Base-by-base conservation (phyloP, 148 eudicot genomes). In the Amaranthus palmeri region DNA sequence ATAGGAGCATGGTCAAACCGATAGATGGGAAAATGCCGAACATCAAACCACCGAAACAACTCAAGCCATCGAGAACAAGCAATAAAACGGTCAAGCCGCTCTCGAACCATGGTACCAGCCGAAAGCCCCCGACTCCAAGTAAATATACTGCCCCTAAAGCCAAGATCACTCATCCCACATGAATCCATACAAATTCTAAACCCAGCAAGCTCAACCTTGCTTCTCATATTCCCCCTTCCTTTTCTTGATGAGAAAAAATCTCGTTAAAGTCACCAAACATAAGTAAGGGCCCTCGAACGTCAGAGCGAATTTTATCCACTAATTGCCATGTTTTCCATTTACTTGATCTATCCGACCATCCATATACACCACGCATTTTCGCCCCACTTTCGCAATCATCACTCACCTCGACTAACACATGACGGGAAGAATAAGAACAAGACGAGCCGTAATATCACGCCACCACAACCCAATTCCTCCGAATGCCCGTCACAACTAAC, bases 401-500 rank as follows among this genome's bases (percentile, higher is more conserved):
- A 0, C n/a, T 2, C 3, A 68, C 15, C 1, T 52, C 25, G 7
- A 6, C 71, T 1, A 53, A 0, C 1, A 40, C 12, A 3, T 68
- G 48, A 41, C 53, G 71, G 0, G 6, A 10, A 2, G 4, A 14
- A 7, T 8, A 68, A 4, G 59, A 13, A 10, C 1, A 3, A 41
- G 5, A 0, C 6, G 4, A 0, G 13, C 17, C 1, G 41, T 36
- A 5, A 68, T 0, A 40, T 11, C 60, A 0, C 36, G 2, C 71
- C 71, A 68, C 59, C 71, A 68, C 12, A 68, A 52, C 4, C 60
- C 71, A 4, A 68, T 10, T 0, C 71, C 71, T 3, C 71, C 10
- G 48, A 68, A 0, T 4, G 10, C 0, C 71, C 59, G 0, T 5
- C 13, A 53, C 71, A 41, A 5, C 60, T 40, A 11, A 52, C 14